These are phyloP conservation scores for Suhomyces bribrorum DNA, from an alignment of 1,139 yeast species.

Conservation along the genomic window DNA sequence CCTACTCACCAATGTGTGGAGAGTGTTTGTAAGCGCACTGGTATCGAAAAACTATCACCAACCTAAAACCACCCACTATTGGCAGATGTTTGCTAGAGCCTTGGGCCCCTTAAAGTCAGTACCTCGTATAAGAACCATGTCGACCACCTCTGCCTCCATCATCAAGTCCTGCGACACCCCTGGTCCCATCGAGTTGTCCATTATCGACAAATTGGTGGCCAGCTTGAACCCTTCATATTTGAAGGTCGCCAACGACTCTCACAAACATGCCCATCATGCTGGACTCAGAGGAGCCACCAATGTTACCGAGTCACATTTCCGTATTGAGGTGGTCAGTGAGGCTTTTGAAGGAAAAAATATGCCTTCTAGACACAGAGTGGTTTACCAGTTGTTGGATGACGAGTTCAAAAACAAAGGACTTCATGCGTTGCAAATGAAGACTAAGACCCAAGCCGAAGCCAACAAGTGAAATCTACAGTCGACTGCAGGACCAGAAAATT, in stretches of 20 bases:
- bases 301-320: conserved; percentile 82
- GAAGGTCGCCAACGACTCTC: conserved; percentile 75
- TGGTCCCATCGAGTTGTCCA: conserved; percentile 57
- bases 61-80: background rate
- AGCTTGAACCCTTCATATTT: conserved; percentile 54
- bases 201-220: conserved; percentile 46
- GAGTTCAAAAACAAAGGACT: conserved; percentile 73
- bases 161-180: conserved; percentile 20
- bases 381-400: conserved; percentile 68
- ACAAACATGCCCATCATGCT: conserved; percentile 85
- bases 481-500: no score
- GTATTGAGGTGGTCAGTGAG: conserved; percentile 69
- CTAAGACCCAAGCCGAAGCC: conserved; percentile 72
- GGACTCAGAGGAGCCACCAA: conserved; percentile 77
- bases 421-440: conserved; percentile 86
- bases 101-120: background rate
- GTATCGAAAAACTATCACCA: background rate
- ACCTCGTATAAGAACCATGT: conserved; percentile 5
- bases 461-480: conserved; percentile 29
- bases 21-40: background rate
- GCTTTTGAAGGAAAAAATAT: conserved; percentile 64
- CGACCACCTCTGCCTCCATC: conserved; percentile 7
- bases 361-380: conserved; percentile 78
- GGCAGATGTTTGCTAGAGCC: conserved; percentile 4
- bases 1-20: background rate